These are phyloP conservation scores for Kwoniella shandongensis DNA, from an alignment of 768 basidiomycete genomes.

Conservation along the genomic window DNA sequence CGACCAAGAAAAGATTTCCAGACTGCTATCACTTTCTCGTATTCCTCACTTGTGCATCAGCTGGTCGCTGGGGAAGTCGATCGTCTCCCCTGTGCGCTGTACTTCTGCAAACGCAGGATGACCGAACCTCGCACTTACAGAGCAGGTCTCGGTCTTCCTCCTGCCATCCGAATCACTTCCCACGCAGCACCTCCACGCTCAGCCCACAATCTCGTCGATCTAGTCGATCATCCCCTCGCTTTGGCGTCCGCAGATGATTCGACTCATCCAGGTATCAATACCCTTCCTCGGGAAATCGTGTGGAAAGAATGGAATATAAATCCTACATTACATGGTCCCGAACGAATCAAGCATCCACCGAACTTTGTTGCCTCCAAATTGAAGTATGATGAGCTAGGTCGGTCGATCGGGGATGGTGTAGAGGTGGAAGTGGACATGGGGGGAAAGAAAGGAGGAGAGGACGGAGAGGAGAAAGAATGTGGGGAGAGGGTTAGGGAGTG, in stretches of 20 bases:
- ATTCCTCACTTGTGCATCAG: too few species aligned
- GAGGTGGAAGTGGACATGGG: conserved; percentile 23
- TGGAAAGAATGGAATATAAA: conserved; percentile 47
- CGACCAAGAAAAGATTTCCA: too few species aligned
- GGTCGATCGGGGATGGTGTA: conserved; percentile 31
- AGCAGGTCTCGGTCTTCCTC: conserved; percentile 38
- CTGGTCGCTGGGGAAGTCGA: too few species aligned
- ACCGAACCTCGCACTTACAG: conserved; percentile 16
- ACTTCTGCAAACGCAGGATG: too few species aligned
- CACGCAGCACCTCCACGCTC: conserved; percentile 4
- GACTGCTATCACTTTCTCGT: too few species aligned
- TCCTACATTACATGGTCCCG: conserved; percentile 38
- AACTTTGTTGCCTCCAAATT: conserved; percentile 26
- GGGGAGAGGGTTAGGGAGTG: conserved; percentile 34
- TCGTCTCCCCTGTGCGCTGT: too few species aligned
- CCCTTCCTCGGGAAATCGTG: not conserved
- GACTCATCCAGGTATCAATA: conserved; percentile 1
- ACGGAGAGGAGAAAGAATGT: conserved; percentile 21
- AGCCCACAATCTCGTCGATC: not conserved
- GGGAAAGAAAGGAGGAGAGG: conserved; percentile 1
- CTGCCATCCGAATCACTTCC: conserved; percentile 34
- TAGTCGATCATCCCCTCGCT: too few species aligned
- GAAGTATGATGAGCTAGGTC: conserved; percentile 41
- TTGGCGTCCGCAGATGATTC: not conserved
- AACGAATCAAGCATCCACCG: conserved; percentile 24